Evolutionary conservation across 1,139 yeast species (phyloP), one percentile per base, ranked within the genome.

Genomic region (Geotrichum cucujoidarum): DNA sequence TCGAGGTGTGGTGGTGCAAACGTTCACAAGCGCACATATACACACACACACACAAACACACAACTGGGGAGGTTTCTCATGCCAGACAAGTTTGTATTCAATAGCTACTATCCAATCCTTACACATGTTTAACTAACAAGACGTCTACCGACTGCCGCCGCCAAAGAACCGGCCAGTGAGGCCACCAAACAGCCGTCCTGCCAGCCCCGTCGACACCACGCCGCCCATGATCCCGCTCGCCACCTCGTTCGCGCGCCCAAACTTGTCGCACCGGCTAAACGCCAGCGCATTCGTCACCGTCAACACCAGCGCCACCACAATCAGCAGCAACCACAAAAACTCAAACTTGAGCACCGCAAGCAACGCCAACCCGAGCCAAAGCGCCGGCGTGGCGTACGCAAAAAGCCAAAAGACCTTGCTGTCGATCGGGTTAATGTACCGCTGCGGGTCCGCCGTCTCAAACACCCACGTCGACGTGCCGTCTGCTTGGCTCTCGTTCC

Each of bases 401-500:
- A 89, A 72, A 44, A 79, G 57, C 98, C 98, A 92, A 62, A 92
- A 92, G 49, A 87, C 76, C 58, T 81, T 83, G 6, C 95, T 83
- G 63, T 92, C 98, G 44, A 92, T 86, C 27, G 96, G 95, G 60
- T 90, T 92, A 58, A 90, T 85, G 56, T 83, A 79, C 47, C 94
- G 74, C 51, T 76, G 76, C 1, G 95, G 94, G 60, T 85, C 87
- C 1, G 94, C 92, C 1, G 88, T 80, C 64, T 87, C 95, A 64
- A 87, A 87, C 17, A 87, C 95, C 95, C 95, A 87, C 17, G 83
- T 78, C 53, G 86, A 82, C 55, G 82, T 83, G 33, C 92, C 90
- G 11, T 66, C 62, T 4, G 54, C 54, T 1, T 67, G 55, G 0
- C 71, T 71, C 60, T 57, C 80, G 63, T 87, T 88, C 95, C 96